Base-by-base conservation (phyloP, 441 rosid genomes). In the Gossypium schwendimanii region DNA sequence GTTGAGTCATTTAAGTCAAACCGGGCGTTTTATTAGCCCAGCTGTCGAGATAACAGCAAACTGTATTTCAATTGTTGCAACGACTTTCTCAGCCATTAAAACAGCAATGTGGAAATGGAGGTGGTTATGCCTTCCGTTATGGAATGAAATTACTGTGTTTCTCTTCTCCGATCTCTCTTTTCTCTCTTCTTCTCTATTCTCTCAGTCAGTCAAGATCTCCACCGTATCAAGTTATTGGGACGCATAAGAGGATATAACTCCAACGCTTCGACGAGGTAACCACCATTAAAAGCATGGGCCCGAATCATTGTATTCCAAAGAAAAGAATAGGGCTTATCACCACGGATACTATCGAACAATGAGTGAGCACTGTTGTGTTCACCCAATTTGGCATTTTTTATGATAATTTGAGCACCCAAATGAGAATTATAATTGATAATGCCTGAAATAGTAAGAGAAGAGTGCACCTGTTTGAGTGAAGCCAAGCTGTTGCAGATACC, bases 241-340 rank as follows among this genome's bases (percentile, higher is more conserved):
- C 82, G 84, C 91, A 86, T 80, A 0, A 54, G 50, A 39, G 75
- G 72, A 78, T 80, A 86, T 53, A 87, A 73, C 50, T 81, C 83
- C 76, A 85, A 31, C 9, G 86, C 28, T 69, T 85, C 84, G 28
- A 71, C 47, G 64, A 61, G 73, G 6, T 73, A 79, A 26, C 85
- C 88, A 6, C 28, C 61, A 66, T 74, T 75, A n/a, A n/a, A n/a
- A n/a, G 84, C 84, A 73, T 77, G 82, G 24, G 87, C 86, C 54
- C 89, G 80, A 75, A 86, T 76, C 86, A 83, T 85, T 41, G 84
- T 82, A 57, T 83, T 86, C 83, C 86, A 83, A 31, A 82, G 81
- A 67, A 88, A 83, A 69, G 86, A 88, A 76, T 62, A 21, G 50
- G 77, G 71, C 4, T 63, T 70, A 2, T 69, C 75, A 39, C 69